Percentiles rank a stretch among this genome's conserved stretches.
Evolutionary conservation across 1,139 yeast genomes (phyloP).

Genomic region (Wickerhamiella pararugosa): DNA sequence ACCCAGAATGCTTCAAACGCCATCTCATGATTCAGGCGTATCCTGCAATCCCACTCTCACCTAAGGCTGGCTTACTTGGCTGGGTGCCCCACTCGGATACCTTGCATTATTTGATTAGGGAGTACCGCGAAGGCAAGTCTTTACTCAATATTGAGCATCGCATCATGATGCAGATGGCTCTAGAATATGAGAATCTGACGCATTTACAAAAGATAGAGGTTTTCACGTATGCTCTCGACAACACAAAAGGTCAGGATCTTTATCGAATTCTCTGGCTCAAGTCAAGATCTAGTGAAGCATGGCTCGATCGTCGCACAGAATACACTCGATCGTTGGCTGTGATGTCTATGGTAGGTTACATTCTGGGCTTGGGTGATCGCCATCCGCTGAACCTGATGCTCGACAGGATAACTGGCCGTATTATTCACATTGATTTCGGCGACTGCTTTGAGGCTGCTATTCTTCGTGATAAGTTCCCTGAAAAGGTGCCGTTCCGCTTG

Average conservation of each 20-base stretch:
- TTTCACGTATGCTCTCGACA: conserved; percentile 87
- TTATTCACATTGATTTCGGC: conserved; percentile 94
- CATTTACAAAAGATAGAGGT: conserved; percentile 89
- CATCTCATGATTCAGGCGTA: conserved; percentile 86
- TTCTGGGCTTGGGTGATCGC: conserved; percentile 90
- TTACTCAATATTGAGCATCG: conserved; percentile 85
- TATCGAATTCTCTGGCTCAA: conserved; percentile 93
- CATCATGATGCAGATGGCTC: conserved; percentile 96
- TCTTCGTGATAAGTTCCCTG: conserved; percentile 90
- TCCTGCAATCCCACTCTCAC: conserved; percentile 90
- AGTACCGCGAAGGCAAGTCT: conserved; percentile 84
- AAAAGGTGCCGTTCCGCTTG: conserved; percentile 91
- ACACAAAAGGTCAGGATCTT: conserved; percentile 90
- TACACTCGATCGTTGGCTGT: conserved; percentile 93
- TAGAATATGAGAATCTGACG: conserved; percentile 84
- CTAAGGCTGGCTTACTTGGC: conserved; percentile 89
- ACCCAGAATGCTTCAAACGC: conserved; percentile 90
- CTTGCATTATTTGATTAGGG: conserved; percentile 82
- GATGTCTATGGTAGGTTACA: conserved; percentile 98
- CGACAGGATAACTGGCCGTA: conserved; percentile 87
- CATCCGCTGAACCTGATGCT: conserved; percentile 96
- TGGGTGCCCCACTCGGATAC: conserved; percentile 98
- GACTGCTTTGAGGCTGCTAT: conserved; percentile 99
- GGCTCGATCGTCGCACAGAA: conserved; percentile 94
- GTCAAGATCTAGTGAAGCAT: conserved; percentile 89